These are phyloP conservation scores for Xylaria sp. DNA, from an alignment of 2,329 filamentous ascomycete genomes.

Conservation along the genomic window DNA sequence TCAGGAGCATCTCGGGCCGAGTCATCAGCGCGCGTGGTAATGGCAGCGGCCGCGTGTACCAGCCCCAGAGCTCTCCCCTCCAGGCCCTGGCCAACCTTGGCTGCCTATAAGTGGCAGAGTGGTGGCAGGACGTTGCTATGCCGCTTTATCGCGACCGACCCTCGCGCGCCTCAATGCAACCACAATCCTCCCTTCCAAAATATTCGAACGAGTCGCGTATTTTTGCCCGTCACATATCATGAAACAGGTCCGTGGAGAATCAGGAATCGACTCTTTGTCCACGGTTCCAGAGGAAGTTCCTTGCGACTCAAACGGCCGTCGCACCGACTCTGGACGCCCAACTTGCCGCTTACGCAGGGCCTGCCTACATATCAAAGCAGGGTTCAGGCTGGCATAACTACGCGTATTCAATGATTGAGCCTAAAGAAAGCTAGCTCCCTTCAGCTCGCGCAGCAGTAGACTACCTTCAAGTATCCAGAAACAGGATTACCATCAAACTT, in stretches of 20 bases:
- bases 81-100: neutral
- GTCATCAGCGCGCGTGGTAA: slow-evolving; percentile 8
- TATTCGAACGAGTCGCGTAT: slow-evolving; percentile 20
- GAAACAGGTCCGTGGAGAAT: slow-evolving; percentile 12
- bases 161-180: slow-evolving; percentile 6
- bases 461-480: no score
- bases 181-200: slow-evolving; percentile 6
- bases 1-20: slow-evolving; percentile 13
- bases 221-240: slow-evolving; percentile 13
- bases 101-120: neutral
- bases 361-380: slow-evolving; percentile 3
- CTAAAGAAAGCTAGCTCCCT: slow-evolving; percentile 1
- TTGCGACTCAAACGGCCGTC: slow-evolving; percentile 20
- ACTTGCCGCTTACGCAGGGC: slow-evolving; percentile 2
- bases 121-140: slow-evolving; percentile 7
- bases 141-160: slow-evolving; percentile 7
- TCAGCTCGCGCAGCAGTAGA: neutral
- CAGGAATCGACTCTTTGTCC: neutral
- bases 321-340: slow-evolving; percentile 3
- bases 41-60: slow-evolving; percentile 3
- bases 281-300: slow-evolving; percentile 22
- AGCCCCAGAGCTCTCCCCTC: neutral
- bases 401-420: slow-evolving; percentile 3
- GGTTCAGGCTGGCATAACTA: neutral
- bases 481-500: no score